Conservation (phyloP, 768 basidiomycete species). For the Tubosaeta sp. region DNA sequence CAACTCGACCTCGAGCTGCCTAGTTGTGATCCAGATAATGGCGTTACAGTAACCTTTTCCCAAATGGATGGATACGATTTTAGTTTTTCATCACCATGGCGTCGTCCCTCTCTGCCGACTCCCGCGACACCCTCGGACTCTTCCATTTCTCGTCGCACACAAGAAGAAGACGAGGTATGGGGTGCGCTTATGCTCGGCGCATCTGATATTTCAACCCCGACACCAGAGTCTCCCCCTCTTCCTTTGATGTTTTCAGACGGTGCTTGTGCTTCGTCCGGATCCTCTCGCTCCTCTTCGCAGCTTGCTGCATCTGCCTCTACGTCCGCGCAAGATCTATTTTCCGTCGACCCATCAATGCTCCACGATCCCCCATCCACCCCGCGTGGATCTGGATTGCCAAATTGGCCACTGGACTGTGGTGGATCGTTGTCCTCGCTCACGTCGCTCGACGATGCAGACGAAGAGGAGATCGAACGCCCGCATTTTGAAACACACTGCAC, state of each 20-base stretch:
- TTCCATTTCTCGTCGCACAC: neutral
- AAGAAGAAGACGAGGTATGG: slow-evolving; percentile 23
- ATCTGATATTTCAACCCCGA: slow-evolving; percentile 13
- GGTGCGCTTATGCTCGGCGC: slow-evolving; percentile 12
- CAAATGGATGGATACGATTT: neutral
- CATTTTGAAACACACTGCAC: neutral
- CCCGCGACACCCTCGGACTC: slow-evolving; percentile 3
- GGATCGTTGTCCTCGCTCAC: slow-evolving; percentile 15
- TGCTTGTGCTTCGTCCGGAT: slow-evolving; percentile 2
- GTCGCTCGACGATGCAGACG: slow-evolving; percentile 7
- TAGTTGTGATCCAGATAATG: neutral
- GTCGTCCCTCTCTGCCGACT: neutral
- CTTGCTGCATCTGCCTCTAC: neutral
- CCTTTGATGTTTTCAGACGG: slow-evolving; percentile 1
- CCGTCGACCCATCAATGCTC: slow-evolving; percentile 13
- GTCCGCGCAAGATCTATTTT: neutral
- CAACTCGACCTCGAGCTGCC: neutral
- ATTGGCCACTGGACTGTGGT: neutral
- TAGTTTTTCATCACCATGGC: neutral
- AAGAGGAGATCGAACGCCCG: neutral
- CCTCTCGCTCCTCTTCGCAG: neutral
- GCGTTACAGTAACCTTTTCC: neutral
- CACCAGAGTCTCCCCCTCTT: neutral
- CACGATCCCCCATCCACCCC: neutral
- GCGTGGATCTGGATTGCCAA: neutral